Evolutionary conservation across 768 basidiomycete species (phyloP), one percentile per base, ranked within the genome.

Genomic region (Pholiota microspora): DNA sequence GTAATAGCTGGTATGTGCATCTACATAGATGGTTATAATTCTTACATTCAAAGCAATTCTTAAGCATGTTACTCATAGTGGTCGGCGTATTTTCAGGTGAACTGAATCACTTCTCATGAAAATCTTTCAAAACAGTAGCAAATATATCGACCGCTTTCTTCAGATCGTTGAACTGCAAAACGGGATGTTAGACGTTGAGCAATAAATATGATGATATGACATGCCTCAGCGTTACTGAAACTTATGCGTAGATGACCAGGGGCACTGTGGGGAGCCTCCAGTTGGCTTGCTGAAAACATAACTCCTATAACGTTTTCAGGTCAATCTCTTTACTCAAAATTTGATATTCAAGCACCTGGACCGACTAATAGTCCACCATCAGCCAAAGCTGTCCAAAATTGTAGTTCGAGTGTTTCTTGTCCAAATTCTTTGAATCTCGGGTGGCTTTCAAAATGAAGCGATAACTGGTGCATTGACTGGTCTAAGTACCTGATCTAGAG

Each of bases 311-410:
- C 32, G 32, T 45, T 32, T 18, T n/a, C n/a, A n/a, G n/a, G n/a
- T n/a, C n/a, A n/a, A n/a, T n/a, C n/a, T n/a, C n/a, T n/a, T n/a
- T n/a, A n/a, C n/a, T n/a, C n/a, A n/a, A n/a, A n/a, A n/a, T n/a
- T n/a, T n/a, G n/a, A 15, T 27, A 3, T n/a, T 13, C 16, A 7
- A 35, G 13, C 23, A 60, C 88, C 89, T 40, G 89, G 88, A 0
- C 75, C 80, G 50, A 89, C 69, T 35, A 92, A 72, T 27, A 92
- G 75, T 13, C 83, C 81, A 18, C 77, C 76, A 44, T 87, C 79
- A 3, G 83, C 83, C 7, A 91, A 67, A 29, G 77, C 74, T 13
- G 64, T 69, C 79, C 82, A 92, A 1, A 93, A 76, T 55, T 83
- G 75, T 57, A 72, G 72, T 66, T 88, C 85, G 24, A 82, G 68